A percentile compares a stretch with the other conserved stretches of the same genome.
Evolutionary conservation across 805 yeast genomes (phyloP).

Genomic region (Zygosaccharomyces rouxii): DNA sequence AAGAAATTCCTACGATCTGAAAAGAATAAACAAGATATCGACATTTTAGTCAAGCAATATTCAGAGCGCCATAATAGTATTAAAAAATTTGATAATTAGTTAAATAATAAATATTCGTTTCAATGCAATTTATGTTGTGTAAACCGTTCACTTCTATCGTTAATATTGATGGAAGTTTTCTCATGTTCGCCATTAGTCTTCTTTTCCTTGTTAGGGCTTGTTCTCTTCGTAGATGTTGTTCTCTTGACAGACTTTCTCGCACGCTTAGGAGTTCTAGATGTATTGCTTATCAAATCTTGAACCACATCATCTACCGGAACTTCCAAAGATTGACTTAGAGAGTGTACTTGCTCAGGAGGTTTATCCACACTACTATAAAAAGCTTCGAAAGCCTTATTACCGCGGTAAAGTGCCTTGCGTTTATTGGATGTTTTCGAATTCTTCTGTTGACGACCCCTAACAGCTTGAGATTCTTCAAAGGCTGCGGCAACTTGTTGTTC

Average conservation of each 20-base stretch:
- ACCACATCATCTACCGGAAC: conserved; percentile 16
- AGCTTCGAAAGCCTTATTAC: conserved; percentile 15
- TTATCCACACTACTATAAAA: conserved; percentile 17
- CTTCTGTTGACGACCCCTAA: not conserved
- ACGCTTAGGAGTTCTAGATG: not conserved
- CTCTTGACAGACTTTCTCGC: not conserved
- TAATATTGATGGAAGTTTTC: not conserved
- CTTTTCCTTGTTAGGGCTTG: not conserved
- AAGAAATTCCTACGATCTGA: conserved; percentile 8
- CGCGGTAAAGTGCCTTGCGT: conserved; percentile 10
- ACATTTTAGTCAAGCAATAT: conserved; percentile 3
- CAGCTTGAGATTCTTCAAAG: not conserved
- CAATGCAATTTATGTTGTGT: not conserved
- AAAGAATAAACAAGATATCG: conserved; percentile 6
- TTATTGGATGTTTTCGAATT: not conserved
- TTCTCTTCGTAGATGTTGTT: not conserved
- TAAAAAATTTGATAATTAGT: not conserved
- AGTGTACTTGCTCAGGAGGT: conserved; percentile 8
- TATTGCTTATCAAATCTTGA: conserved; percentile 14
- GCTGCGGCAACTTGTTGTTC: not conserved
- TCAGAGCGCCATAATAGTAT: conserved; percentile 6
- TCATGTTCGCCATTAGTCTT: not conserved
- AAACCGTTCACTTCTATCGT: not conserved
- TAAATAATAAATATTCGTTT: not conserved
- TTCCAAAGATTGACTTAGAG: conserved; percentile 3